Evolutionary conservation across 176 grass and related monocot species (phyloP).

Genomic region (Tuctoria greenei): DNA sequence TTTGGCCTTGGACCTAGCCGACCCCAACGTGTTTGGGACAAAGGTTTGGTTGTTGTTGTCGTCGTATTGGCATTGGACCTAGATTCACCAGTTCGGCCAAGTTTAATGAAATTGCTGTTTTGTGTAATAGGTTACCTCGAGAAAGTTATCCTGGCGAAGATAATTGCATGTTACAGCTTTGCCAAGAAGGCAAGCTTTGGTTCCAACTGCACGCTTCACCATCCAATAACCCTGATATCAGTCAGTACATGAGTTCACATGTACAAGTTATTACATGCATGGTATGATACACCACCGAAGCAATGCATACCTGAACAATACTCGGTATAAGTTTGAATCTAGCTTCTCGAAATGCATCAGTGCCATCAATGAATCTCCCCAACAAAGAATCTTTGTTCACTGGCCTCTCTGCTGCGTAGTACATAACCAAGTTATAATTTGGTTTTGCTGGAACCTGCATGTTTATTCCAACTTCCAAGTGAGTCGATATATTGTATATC

Average conservation of each 20-base stretch:
- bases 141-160: slow-evolving; percentile 87
- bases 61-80: no score
- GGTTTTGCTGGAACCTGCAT: slow-evolving; percentile 89
- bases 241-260: slow-evolving; percentile 23
- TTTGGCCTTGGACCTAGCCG: neutral
- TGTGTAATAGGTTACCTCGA: slow-evolving; percentile 59
- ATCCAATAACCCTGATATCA: slow-evolving; percentile 91
- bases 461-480: slow-evolving; percentile 40
- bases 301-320: slow-evolving; percentile 77
- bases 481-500: slow-evolving; percentile 22
- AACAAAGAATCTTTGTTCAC: slow-evolving; percentile 87
- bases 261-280: slow-evolving; percentile 27
- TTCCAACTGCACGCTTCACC: slow-evolving; percentile 95
- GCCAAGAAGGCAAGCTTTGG: slow-evolving; percentile 93
- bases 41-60: no score
- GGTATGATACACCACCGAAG: slow-evolving; percentile 23
- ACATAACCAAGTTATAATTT: slow-evolving; percentile 91
- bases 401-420: slow-evolving; percentile 74
- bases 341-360: slow-evolving; percentile 75
- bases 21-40: no score
- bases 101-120: no score
- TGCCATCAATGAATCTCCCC: slow-evolving; percentile 85
- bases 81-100: no score
- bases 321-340: slow-evolving; percentile 99
- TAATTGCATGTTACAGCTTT: slow-evolving; percentile 98